Base-by-base conservation (phyloP, 257 asterid genomes). In the Primulina huaijiensis region DNA sequence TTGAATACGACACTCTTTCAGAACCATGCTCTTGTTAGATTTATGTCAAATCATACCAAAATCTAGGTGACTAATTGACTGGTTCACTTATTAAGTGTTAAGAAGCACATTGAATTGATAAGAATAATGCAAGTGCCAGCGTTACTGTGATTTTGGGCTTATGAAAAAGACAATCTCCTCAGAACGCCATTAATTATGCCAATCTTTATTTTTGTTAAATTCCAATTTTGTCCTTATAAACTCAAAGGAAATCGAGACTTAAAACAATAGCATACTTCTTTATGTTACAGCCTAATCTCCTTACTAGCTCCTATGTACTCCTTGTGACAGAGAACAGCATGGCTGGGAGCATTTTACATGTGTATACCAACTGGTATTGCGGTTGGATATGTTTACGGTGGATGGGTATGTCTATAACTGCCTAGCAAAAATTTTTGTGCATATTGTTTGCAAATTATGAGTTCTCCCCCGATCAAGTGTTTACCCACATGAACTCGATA, bases 341-440 rank as follows among this genome's bases (percentile, higher is more conserved):
- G 99, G 97, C 89, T 94, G 46, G 97, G 97, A 74, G 80, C 92
- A 59, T 94, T 94, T 82, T 94, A 91, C 87, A 91, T 91, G 99
- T 94, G 99, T 77, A 94, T 89, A 82, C 97, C 97, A 29, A 78
- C 90, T 9, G 97, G 99, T 73, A 67, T 88, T 43, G 99, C 97
- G 0, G 76, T 94, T 83, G 99, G 97, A 46, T 94, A 91, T 71
- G 95, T 94, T 69, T 94, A 89, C 70, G 99, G 99, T 72, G 99
- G 97, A 83, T 31, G 85, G 95, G 99, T 94, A 82, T 3, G 91
- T 78, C 59, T 30, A 30, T 62, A 69, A 63, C 43, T 67, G 46
- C 65, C 59, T 56, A 30, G 16, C 71, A 59, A 31, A 55, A 75
- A 5, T 60, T 38, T 23, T 38, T 72, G 55, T 46, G 35, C 60